Evolutionary conservation across 2,329 filamentous ascomycete genomes (phyloP), one percentile per base, ranked within the genome.

Genomic region (Botrytis squamosa): DNA sequence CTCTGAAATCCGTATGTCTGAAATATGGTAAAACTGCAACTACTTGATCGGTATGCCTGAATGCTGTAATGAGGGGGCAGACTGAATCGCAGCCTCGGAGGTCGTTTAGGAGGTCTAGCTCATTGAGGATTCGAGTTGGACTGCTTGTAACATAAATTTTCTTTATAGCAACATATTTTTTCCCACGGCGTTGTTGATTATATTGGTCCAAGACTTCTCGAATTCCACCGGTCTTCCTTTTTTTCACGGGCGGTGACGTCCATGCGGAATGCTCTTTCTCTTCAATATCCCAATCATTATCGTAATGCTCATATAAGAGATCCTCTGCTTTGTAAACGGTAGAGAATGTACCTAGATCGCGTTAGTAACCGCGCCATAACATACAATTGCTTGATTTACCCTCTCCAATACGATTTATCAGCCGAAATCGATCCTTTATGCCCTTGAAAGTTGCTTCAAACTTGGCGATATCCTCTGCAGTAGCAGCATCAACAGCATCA

Each of bases 141-240:
- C 94, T 98, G 76, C 95, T 98, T 0, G 97, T 99, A 77, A 98
- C 96, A 82, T 99, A 99, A 78, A 99, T 99, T 85, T 99, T 99
- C 85, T 99, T 99, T 83, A 99, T 93, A 33, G 97, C 96, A 75
- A 99, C 97, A 80, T 92, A 98, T 81, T 92, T 93, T 38, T 92
- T 86, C 77, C 85, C 87, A 69, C 84, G 85, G 72, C 84, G 84
- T 59, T 82, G 82, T 36, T 78, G 80, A 33, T 81, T 77, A 71
- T 81, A 79, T 57, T 79, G 59, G 64, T 78, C 75, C 69, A 79
- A 64, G 67, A 76, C 75, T 44, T 75, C 69, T 74, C 77, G 40
- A 66, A 75, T 70, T 67, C 83, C 80, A 60, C 85, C 85, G 66
- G 79, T 83, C 78, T 83, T 85, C 73, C 82, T 83, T 77, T 82